These are phyloP conservation scores for Orbilia quercus DNA, from an alignment of 2,329 filamentous ascomycete genomes.

Conservation along the genomic window DNA sequence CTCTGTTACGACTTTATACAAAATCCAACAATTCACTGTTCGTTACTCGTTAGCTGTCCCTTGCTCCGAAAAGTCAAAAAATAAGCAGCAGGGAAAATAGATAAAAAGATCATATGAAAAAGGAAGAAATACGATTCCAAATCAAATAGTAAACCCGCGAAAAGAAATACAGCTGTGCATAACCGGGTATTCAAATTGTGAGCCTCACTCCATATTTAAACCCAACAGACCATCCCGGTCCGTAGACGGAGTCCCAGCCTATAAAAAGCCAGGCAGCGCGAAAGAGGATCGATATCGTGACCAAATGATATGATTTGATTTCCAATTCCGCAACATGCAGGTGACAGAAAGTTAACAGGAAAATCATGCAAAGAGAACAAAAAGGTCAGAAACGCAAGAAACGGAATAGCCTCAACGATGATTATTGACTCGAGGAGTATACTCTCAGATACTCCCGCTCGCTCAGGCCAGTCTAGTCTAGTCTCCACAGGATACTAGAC, in stretches of 20 bases:
- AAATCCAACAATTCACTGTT: conserved; percentile 1
- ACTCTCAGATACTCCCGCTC: too few relatives aligned
- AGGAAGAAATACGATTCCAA: neutral
- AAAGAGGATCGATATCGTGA: neutral
- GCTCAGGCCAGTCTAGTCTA: too few relatives aligned
- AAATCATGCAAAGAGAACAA: too few relatives aligned
- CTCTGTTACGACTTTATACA: conserved; percentile 4
- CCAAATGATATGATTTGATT: conserved; percentile 10
- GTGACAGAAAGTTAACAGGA: conserved; percentile 8
- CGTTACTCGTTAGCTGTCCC: neutral
- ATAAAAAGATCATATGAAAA: neutral
- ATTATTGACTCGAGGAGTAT: too few relatives aligned
- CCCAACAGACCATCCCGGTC: neutral
- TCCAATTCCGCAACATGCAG: neutral
- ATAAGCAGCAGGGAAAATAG: neutral
- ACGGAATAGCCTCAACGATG: neutral
- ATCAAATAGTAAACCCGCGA: neutral
- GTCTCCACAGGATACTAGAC: too few relatives aligned
- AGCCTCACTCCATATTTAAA: conserved; percentile 1
- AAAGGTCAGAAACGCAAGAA: neutral
- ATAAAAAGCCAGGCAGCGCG: neutral
- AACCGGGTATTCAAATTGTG: neutral
- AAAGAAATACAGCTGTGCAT: neutral
- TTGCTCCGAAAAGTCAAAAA: neutral
- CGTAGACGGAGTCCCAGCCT: conserved; percentile 1